Conservation (phyloP, 768 basidiomycete species). For the Rhizopogon vesiculosus region DNA sequence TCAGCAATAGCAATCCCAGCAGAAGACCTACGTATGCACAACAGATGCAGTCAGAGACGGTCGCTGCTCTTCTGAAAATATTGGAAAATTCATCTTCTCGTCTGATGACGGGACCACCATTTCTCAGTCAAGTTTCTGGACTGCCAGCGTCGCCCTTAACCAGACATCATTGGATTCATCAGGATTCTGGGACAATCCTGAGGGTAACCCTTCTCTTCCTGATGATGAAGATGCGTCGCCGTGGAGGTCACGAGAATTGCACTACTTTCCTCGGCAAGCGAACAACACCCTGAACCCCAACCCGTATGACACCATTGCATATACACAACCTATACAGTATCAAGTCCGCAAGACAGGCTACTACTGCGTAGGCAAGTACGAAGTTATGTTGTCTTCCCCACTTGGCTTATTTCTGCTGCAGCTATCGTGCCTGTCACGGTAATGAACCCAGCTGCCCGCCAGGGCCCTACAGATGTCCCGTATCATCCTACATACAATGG, state of each 20-base stretch:
- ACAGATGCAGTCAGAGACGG: slow-evolving; percentile 67
- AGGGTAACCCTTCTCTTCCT: slow-evolving; percentile 54
- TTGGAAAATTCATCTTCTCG: slow-evolving; percentile 89
- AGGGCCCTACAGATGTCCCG: slow-evolving; percentile 46
- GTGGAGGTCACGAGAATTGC: slow-evolving; percentile 33
- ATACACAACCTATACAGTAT: slow-evolving; percentile 76
- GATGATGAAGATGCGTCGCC: slow-evolving; percentile 43
- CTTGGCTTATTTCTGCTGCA: slow-evolving; percentile 22
- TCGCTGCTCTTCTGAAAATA: slow-evolving; percentile 60
- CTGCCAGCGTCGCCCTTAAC: slow-evolving; percentile 66
- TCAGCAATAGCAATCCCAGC: slow-evolving; percentile 27
- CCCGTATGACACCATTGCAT: slow-evolving; percentile 46
- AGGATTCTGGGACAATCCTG: slow-evolving; percentile 56
- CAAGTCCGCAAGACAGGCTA: slow-evolving; percentile 84
- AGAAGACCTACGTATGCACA: slow-evolving; percentile 96
- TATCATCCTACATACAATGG: slow-evolving; percentile 79
- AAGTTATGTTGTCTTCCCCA: not conserved
- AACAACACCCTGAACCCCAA: slow-evolving; percentile 39
- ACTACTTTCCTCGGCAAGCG: slow-evolving; percentile 11
- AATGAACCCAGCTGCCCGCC: slow-evolving; percentile 35
- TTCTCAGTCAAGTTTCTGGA: slow-evolving; percentile 84
- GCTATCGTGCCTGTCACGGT: slow-evolving; percentile 89
- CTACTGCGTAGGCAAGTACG: slow-evolving; percentile 86
- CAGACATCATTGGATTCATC: slow-evolving; percentile 27
- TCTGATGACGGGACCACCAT: slow-evolving; percentile 57